Evolutionary conservation across 768 basidiomycete genomes (phyloP).

Genomic region (Epithele typhae): DNA sequence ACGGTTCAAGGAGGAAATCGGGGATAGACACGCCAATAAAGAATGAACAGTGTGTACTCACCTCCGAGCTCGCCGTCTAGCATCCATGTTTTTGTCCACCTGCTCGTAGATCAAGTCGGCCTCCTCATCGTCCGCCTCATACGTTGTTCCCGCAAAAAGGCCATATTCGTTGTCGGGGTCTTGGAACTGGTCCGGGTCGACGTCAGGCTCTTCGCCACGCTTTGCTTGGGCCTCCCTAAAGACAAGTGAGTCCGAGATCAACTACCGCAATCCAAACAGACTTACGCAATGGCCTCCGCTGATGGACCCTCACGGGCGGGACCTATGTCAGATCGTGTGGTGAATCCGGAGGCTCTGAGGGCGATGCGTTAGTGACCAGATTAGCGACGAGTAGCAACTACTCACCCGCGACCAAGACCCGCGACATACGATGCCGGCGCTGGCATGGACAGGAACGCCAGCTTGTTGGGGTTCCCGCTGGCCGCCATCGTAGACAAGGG

Average conservation of each 20-base stretch:
- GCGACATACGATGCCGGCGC: conserved; percentile 97
- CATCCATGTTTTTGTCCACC: conserved; percentile 91
- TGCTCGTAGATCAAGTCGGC: conserved; percentile 92
- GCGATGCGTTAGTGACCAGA: background rate
- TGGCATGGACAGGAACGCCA: conserved; percentile 87
- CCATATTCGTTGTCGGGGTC: conserved; percentile 98
- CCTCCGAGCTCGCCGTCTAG: conserved; percentile 74
- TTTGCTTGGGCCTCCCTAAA: conserved; percentile 80
- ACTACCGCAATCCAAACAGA: conserved; percentile 16
- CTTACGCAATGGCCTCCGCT: conserved; percentile 85
- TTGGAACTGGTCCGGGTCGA: conserved; percentile 89
- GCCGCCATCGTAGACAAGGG: conserved; percentile 32
- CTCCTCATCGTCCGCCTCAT: conserved; percentile 97
- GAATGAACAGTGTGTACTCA: conserved; percentile 31
- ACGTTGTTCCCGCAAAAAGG: conserved; percentile 91
- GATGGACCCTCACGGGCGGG: conserved; percentile 95
- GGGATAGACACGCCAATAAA: conserved; percentile 21
- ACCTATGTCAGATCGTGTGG: conserved; percentile 97
- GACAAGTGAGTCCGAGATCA: conserved; percentile 4
- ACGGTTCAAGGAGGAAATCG: conserved; percentile 20
- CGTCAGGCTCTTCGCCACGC: conserved; percentile 83
- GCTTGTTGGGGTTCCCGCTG: conserved; percentile 64
- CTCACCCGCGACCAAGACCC: conserved; percentile 94
- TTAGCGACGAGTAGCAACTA: conserved; percentile 8
- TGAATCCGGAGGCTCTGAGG: conserved; percentile 91